These are phyloP conservation scores for Sonneratia alba DNA, from an alignment of 345 rosid species.

Conservation along the genomic window DNA sequence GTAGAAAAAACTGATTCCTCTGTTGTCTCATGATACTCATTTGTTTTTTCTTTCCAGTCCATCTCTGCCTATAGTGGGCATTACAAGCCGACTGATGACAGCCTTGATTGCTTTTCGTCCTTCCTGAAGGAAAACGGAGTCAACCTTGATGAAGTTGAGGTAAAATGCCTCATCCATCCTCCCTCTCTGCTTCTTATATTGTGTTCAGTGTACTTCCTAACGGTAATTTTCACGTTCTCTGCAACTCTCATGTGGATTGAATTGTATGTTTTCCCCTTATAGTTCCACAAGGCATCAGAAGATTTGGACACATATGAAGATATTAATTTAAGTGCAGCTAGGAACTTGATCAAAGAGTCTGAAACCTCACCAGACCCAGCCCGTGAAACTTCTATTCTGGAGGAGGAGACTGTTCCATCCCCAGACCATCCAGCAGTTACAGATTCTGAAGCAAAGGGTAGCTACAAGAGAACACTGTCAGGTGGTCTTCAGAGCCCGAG, in stretches of 20 bases:
- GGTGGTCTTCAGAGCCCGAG: constrained; percentile 71
- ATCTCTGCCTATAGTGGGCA: constrained; percentile 92
- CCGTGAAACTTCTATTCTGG: constrained; percentile 19
- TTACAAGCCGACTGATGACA: constrained; percentile 72
- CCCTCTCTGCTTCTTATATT: not conserved
- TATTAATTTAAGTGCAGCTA: constrained; percentile 13
- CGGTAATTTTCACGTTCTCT: not conserved
- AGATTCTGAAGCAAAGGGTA: constrained; percentile 16
- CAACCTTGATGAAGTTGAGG: constrained; percentile 59
- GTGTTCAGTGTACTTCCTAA: not conserved
- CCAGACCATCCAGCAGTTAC: constrained; percentile 19
- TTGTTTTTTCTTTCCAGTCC: constrained; percentile 34
- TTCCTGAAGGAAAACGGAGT: constrained; percentile 65
- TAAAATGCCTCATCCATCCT: constrained; percentile 13
- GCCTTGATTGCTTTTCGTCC: constrained; percentile 46
- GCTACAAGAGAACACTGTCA: constrained; percentile 62
- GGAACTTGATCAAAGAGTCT: not conserved
- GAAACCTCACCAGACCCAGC: constrained; percentile 13
- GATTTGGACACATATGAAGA: constrained; percentile 50
- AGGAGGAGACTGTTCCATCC: constrained; percentile 10
- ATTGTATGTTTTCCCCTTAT: constrained; percentile 9
- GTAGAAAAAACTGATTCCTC: not conserved
- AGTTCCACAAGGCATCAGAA: constrained; percentile 57
- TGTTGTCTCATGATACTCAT: constrained; percentile 3
- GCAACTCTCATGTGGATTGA: not conserved